Percentiles rank a stretch among this genome's conserved stretches.
Evolutionary conservation across 192 early-diverging fungal genomes (phyloP).

Genomic region (Coemansia sp.): DNA sequence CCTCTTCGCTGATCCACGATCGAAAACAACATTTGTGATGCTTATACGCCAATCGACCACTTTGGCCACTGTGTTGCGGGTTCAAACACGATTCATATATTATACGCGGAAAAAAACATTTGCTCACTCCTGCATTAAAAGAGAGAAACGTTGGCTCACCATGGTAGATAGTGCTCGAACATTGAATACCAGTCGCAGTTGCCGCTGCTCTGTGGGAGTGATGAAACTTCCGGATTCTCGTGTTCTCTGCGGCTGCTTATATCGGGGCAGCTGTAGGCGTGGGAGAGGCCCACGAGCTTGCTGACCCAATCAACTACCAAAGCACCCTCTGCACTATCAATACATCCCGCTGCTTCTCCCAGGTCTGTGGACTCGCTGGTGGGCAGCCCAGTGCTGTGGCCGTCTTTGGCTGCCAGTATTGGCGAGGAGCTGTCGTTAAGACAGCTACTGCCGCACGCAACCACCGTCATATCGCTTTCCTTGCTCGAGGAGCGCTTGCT

Average conservation of each 20-base stretch:
- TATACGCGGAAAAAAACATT: too few relatives aligned
- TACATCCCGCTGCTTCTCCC: not conserved
- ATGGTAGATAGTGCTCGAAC: not conserved
- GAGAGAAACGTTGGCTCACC: too few relatives aligned
- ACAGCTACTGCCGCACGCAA: not conserved
- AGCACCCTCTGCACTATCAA: not conserved
- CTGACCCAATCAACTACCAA: constrained; percentile 24
- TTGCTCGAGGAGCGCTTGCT: constrained; percentile 16
- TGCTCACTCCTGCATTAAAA: too few relatives aligned
- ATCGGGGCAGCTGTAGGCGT: constrained; percentile 4
- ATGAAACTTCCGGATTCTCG: not conserved
- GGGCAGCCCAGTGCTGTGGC: not conserved
- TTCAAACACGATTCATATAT: too few relatives aligned
- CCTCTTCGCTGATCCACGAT: too few relatives aligned
- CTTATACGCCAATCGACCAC: too few relatives aligned
- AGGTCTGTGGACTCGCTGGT: not conserved
- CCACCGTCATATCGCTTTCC: constrained; percentile 23
- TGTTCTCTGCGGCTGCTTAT: not conserved
- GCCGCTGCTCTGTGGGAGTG: not conserved
- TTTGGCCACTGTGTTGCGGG: too few relatives aligned
- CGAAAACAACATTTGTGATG: too few relatives aligned
- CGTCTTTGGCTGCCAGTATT: not conserved
- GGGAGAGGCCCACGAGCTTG: constrained; percentile 10
- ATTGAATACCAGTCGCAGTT: constrained; percentile 4
- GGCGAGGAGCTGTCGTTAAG: not conserved